Evolutionary conservation across 2,329 filamentous ascomycete species (phyloP).

Genomic region (Pezicula carpinea): DNA sequence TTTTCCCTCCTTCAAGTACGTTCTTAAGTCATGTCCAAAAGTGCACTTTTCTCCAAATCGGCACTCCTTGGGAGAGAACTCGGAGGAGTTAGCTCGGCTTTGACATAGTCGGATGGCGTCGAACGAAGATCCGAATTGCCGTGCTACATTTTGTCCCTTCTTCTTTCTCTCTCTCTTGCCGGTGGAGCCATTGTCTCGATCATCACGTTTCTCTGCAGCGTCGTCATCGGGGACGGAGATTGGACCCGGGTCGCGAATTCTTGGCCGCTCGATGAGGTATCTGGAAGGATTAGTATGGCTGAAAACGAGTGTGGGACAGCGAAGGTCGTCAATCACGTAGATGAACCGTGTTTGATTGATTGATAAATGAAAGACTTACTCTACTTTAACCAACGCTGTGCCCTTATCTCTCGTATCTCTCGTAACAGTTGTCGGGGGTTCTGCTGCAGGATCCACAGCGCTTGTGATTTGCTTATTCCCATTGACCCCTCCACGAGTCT

Average conservation of each 20-base stretch:
- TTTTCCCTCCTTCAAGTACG: slow-evolving; percentile 79
- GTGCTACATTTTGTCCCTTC: slow-evolving; percentile 76
- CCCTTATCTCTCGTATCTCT: slow-evolving; percentile 22
- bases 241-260: slow-evolving; percentile 13
- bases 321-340: not conserved
- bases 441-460: too few relatives aligned
- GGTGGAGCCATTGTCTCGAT: slow-evolving; percentile 23
- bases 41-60: slow-evolving; percentile 76
- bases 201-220: slow-evolving; percentile 47
- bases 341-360: not conserved
- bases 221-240: slow-evolving; percentile 39
- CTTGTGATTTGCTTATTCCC: too few relatives aligned
- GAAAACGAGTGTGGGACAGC: not conserved
- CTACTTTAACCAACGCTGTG: slow-evolving; percentile 26
- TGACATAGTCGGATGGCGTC: slow-evolving; percentile 77
- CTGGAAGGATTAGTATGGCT: slow-evolving; percentile 12
- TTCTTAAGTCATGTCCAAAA: slow-evolving; percentile 76
- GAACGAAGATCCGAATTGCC: slow-evolving; percentile 73
- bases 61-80: slow-evolving; percentile 79
- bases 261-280: slow-evolving; percentile 22
- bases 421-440: too few relatives aligned
- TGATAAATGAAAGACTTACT: too few relatives aligned
- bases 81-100: slow-evolving; percentile 63
- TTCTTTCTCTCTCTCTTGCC: slow-evolving; percentile 56
- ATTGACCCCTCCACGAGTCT: not conserved